These are phyloP conservation scores for Dactylonectria macrodidyma DNA, from an alignment of 2,329 filamentous ascomycete species.

Conservation along the genomic window DNA sequence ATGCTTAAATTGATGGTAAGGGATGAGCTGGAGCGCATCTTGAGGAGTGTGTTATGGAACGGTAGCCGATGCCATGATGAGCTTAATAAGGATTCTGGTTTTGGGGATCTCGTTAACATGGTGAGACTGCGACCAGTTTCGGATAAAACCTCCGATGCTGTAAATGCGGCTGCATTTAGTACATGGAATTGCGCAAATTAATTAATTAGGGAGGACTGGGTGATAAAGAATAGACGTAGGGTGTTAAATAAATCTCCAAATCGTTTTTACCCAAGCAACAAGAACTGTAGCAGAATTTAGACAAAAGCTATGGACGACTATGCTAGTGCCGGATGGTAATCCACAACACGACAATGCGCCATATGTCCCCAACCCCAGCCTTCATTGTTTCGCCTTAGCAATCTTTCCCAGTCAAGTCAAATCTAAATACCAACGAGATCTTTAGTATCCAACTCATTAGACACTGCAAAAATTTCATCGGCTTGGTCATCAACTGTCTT, in stretches of 20 bases:
- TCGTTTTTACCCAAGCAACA: neutral
- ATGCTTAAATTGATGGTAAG: slow-evolving; percentile 3
- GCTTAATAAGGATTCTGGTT: slow-evolving; percentile 4
- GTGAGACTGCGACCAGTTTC: neutral
- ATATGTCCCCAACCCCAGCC: neutral
- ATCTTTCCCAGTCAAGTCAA: slow-evolving; percentile 4
- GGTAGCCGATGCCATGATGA: slow-evolving; percentile 3
- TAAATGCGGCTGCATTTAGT: neutral
- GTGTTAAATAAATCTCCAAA: slow-evolving; percentile 5
- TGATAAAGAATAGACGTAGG: neutral
- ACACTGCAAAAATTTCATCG: slow-evolving; percentile 6
- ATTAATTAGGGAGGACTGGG: slow-evolving; percentile 1
- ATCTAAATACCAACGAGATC: slow-evolving; percentile 4
- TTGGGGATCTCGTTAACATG: slow-evolving; percentile 4
- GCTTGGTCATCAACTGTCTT: slow-evolving; percentile 3
- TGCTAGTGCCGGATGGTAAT: neutral
- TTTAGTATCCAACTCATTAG: slow-evolving; percentile 11
- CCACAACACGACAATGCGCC: neutral
- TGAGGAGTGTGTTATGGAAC: slow-evolving; percentile 6
- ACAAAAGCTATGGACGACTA: slow-evolving; percentile 7
- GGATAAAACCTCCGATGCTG: slow-evolving; percentile 5
- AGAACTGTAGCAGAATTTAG: slow-evolving; percentile 4
- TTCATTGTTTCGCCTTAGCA: neutral
- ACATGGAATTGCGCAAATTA: slow-evolving; percentile 7
- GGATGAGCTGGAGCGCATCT: neutral